A percentile compares a stretch with the other conserved stretches of the same genome.
Conservation (phyloP, 108 stramenopile genomes). For the Discostella pseudostelligera region DNA sequence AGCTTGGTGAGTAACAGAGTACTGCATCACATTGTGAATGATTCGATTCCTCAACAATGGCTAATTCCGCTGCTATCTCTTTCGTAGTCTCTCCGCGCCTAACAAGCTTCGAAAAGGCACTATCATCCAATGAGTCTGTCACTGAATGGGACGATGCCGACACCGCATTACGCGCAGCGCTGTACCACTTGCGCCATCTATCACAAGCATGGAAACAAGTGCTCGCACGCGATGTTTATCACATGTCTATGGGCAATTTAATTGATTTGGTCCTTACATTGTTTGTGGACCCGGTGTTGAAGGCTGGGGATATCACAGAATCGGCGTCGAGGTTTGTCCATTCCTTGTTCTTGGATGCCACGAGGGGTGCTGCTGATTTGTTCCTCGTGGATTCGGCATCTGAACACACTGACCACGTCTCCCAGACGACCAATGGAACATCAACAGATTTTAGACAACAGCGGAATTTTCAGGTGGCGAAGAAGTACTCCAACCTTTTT, state of each 20-base stretch:
- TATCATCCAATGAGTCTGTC: slow-evolving; percentile 67
- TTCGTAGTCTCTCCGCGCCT: slow-evolving; percentile 53
- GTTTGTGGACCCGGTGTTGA: slow-evolving; percentile 60
- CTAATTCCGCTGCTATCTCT: neutral
- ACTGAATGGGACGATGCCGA: slow-evolving; percentile 86
- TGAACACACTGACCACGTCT: too few relatives aligned
- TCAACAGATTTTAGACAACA: slow-evolving; percentile 18
- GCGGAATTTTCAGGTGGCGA: slow-evolving; percentile 16
- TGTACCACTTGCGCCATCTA: slow-evolving; percentile 74
- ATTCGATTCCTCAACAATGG: neutral
- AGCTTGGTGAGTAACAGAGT: slow-evolving; percentile 34
- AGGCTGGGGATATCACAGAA: slow-evolving; percentile 52
- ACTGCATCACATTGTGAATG: neutral
- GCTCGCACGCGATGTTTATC: slow-evolving; percentile 56
- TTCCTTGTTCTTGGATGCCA: slow-evolving; percentile 60
- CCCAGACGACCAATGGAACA: slow-evolving; percentile 12
- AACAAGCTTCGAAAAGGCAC: slow-evolving; percentile 45
- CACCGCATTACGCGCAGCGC: slow-evolving; percentile 65
- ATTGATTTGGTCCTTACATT: slow-evolving; percentile 63
- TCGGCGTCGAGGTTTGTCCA: slow-evolving; percentile 65
- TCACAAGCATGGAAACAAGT: slow-evolving; percentile 68
- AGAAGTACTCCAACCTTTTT: slow-evolving; percentile 38
- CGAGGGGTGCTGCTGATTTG: slow-evolving; percentile 30
- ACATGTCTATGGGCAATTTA: slow-evolving; percentile 66
- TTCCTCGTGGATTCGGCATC: slow-evolving; percentile 21